A percentile compares a stretch with the other conserved stretches of the same genome.
Conservation (phyloP, 805 yeast species). For the Lipomyces yamadae region DNA sequence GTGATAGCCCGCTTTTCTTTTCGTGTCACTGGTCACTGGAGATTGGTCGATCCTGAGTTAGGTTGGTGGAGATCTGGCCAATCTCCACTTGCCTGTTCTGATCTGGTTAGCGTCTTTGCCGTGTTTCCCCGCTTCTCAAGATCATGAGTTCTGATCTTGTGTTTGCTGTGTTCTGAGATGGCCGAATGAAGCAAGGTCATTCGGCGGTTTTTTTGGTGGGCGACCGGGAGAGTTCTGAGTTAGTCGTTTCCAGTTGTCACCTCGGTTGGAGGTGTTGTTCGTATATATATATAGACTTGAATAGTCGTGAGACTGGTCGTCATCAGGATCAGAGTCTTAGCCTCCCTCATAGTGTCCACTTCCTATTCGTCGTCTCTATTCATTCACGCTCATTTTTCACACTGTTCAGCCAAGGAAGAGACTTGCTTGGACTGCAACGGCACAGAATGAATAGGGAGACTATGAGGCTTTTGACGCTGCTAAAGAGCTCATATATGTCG, state of each 20-base stretch:
- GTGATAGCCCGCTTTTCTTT: slow-evolving; percentile 10
- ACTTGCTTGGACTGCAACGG: no score
- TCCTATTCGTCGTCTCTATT: neutral
- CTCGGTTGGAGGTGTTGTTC: neutral
- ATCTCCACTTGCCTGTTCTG: slow-evolving; percentile 2
- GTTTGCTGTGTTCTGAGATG: slow-evolving; percentile 7
- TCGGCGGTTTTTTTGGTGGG: neutral
- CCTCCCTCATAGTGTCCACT: no score
- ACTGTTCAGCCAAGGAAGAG: no score
- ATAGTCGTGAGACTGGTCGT: neutral
- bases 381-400: no score
- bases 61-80: slow-evolving; percentile 7
- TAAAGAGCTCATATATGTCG: no score
- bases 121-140: slow-evolving; percentile 6
- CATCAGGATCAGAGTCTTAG: neutral
- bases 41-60: slow-evolving; percentile 8
- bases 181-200: slow-evolving; percentile 3
- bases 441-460: no score
- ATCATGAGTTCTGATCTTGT: slow-evolving; percentile 10
- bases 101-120: slow-evolving; percentile 5
- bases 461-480: no score
- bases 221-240: neutral
- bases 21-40: no score
- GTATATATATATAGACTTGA: neutral
- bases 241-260: neutral